Percentiles rank a stretch among this genome's conserved stretches.
Conservation (phyloP, 2,329 filamentous ascomycete species). For the Monilinia fructicola region DNA sequence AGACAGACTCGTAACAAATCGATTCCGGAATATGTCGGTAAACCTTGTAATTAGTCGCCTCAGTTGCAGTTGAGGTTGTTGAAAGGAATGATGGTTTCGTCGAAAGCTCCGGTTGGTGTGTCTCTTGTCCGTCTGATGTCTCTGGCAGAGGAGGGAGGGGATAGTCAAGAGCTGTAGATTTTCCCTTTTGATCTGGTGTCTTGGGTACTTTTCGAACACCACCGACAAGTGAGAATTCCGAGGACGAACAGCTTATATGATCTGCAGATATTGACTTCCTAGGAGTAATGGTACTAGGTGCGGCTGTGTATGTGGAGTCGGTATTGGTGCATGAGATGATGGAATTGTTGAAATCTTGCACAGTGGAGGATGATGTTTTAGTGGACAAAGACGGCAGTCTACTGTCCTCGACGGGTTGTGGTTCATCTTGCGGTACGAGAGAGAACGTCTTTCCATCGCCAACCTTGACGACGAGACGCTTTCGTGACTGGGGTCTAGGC, state of each 20-base stretch:
- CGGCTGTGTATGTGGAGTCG: slow-evolving; percentile 27
- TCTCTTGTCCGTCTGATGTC: slow-evolving; percentile 31
- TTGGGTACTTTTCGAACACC: slow-evolving; percentile 42
- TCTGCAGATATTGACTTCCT: slow-evolving; percentile 35
- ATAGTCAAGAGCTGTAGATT: slow-evolving; percentile 28
- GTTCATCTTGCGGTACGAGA: slow-evolving; percentile 34
- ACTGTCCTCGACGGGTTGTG: slow-evolving; percentile 29
- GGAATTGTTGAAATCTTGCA: slow-evolving; percentile 34
- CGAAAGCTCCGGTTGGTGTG: slow-evolving; percentile 36
- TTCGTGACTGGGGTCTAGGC: slow-evolving; percentile 34
- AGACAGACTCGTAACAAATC: slow-evolving; percentile 29
- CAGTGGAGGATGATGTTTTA: slow-evolving; percentile 35
- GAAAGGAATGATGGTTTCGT: slow-evolving; percentile 41
- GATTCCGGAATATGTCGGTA: slow-evolving; percentile 30
- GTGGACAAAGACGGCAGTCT: slow-evolving; percentile 27
- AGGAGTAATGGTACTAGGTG: slow-evolving; percentile 34
- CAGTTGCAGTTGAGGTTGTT: slow-evolving; percentile 38
- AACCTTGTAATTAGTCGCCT: slow-evolving; percentile 41
- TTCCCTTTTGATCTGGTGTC: slow-evolving; percentile 40
- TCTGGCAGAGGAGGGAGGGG: slow-evolving; percentile 36
- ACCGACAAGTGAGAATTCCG: slow-evolving; percentile 40
- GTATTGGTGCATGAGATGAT: slow-evolving; percentile 36
- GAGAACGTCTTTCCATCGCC: slow-evolving; percentile 40
- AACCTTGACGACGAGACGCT: slow-evolving; percentile 36
- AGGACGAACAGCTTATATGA: slow-evolving; percentile 39